Evolutionary conservation across 1,284 basidiomycete genomes (phyloP).

Genomic region (Ceratobasidium theobromae): DNA sequence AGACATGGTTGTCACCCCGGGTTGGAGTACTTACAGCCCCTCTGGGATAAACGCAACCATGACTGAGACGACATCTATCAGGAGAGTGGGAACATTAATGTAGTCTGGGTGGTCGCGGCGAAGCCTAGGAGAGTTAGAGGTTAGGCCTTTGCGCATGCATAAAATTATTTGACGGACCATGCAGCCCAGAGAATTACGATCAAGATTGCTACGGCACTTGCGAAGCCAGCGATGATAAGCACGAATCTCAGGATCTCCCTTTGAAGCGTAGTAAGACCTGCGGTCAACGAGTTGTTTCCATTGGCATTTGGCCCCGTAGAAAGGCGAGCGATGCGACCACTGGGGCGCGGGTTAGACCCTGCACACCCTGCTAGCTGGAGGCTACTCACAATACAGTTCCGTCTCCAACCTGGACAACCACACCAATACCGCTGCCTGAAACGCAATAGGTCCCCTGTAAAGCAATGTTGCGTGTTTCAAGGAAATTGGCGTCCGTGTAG

Average conservation of each 20-base stretch:
- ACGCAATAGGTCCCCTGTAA: slow-evolving; percentile 61
- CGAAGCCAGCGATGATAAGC: slow-evolving; percentile 43
- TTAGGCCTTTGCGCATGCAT: background rate
- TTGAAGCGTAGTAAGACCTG: slow-evolving; percentile 44
- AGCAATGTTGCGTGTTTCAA: slow-evolving; percentile 41
- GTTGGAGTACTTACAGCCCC: slow-evolving; percentile 43
- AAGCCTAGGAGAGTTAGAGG: slow-evolving; percentile 39
- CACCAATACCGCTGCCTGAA: slow-evolving; percentile 44
- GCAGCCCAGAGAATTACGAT: slow-evolving; percentile 61
- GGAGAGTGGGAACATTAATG: slow-evolving; percentile 56
- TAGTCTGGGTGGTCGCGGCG: slow-evolving; percentile 52
- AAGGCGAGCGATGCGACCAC: slow-evolving; percentile 48
- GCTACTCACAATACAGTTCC: slow-evolving; percentile 42
- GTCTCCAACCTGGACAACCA: slow-evolving; percentile 26
- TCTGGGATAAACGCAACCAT: slow-evolving; percentile 62
- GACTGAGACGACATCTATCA: slow-evolving; percentile 63
- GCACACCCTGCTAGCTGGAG: background rate
- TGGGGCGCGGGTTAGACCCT: background rate
- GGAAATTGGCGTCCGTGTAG: slow-evolving; percentile 42
- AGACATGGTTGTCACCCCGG: background rate
- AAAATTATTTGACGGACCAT: slow-evolving; percentile 43
- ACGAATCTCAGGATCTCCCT: slow-evolving; percentile 49
- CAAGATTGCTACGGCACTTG: slow-evolving; percentile 49
- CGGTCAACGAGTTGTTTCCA: slow-evolving; percentile 8
- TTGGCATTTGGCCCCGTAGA: slow-evolving; percentile 42